Conservation (phyloP, 140 eudicot genomes). For the Anethum foeniculum region DNA sequence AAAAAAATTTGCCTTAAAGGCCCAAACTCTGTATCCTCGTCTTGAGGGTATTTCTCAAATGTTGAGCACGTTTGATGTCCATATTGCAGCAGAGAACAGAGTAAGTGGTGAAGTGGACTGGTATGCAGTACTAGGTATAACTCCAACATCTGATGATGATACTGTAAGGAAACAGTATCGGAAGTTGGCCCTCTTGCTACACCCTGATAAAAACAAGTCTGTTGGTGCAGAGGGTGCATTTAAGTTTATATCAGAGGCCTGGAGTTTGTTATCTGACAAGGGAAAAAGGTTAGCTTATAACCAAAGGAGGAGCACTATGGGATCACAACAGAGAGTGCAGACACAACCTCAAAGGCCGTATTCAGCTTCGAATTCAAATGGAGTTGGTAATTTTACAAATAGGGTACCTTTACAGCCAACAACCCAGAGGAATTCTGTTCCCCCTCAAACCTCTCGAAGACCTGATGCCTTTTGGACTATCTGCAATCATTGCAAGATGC, state of each 20-base stretch:
- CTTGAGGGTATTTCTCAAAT: slow-evolving; percentile 75
- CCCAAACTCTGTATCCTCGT: slow-evolving; percentile 62
- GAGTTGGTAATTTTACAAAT: slow-evolving; percentile 28
- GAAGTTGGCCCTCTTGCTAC: slow-evolving; percentile 67
- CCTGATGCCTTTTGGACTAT: slow-evolving; percentile 83
- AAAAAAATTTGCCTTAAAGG: slow-evolving; percentile 64
- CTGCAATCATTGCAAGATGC: slow-evolving; percentile 77
- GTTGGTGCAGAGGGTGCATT: slow-evolving; percentile 94
- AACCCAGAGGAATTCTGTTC: slow-evolving; percentile 22
- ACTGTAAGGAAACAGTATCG: slow-evolving; percentile 55
- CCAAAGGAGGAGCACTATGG: slow-evolving; percentile 37
- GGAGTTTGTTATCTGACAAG: slow-evolving; percentile 75
- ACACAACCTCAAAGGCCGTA: slow-evolving; percentile 44
- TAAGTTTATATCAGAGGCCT: slow-evolving; percentile 76
- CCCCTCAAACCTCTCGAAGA: slow-evolving; percentile 31
- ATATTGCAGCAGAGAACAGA: slow-evolving; percentile 61
- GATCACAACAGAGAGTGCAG: slow-evolving; percentile 34
- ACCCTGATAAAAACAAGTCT: slow-evolving; percentile 87
- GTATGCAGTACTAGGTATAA: slow-evolving; percentile 80
- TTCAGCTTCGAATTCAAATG: slow-evolving; percentile 41
- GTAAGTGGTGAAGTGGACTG: slow-evolving; percentile 71
- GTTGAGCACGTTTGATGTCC: slow-evolving; percentile 60
- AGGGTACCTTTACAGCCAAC: slow-evolving; percentile 29
- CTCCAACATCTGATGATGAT: slow-evolving; percentile 63
- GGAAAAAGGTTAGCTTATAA: slow-evolving; percentile 62